Evolutionary conservation across 352 stramenopile genomes (phyloP), one percentile per base, ranked within the genome.

Genomic region (Phytopythium cucurbitacearum): DNA sequence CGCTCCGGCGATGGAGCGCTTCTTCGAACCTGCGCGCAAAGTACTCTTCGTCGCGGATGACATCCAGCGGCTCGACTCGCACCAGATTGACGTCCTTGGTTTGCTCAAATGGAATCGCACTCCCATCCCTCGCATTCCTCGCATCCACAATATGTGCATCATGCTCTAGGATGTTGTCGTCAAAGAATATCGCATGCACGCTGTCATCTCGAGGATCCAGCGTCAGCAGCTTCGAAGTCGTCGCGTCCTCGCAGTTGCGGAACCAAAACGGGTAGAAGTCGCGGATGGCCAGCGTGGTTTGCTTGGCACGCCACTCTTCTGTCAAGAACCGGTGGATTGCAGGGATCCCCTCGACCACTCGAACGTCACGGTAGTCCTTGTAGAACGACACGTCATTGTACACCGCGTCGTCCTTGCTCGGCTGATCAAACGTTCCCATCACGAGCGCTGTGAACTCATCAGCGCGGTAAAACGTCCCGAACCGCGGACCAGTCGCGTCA

Each of bases 191-290:
- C 16, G 65, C 49, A 55, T 86, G 73, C 8, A 78, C 53, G 39
- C 59, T 51, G 32, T 63, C 42, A 13, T 84, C 73, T 0, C 43
- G 46, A 8, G 56, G 33, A 11, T 86, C 66, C 5, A 92, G 15
- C 0, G 65, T 64, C 58, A 92, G 49, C 21, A 92, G 51, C 45
- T 92, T 92, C 10, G 77, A 77, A 0, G 82, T 63, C 0, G 55
- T 60, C 28, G 80, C 65, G 35, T 65, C 65, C 63, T 90, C 75
- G 12, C 56, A 51, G 15, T 87, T 70, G 35, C 33, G 48, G 46
- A 87, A 89, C 82, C 82, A 92, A 43, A 76, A 75, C 36, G 80
- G 77, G 40, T 92, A 92, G 46, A 87, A 89, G 59, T 92, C 82
- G 0, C 82, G 77, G 47, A 92, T 57, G 33, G 82, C 82, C 3